These are phyloP conservation scores for Candida sphagnicola DNA, from an alignment of 805 yeast genomes.

Conservation along the genomic window DNA sequence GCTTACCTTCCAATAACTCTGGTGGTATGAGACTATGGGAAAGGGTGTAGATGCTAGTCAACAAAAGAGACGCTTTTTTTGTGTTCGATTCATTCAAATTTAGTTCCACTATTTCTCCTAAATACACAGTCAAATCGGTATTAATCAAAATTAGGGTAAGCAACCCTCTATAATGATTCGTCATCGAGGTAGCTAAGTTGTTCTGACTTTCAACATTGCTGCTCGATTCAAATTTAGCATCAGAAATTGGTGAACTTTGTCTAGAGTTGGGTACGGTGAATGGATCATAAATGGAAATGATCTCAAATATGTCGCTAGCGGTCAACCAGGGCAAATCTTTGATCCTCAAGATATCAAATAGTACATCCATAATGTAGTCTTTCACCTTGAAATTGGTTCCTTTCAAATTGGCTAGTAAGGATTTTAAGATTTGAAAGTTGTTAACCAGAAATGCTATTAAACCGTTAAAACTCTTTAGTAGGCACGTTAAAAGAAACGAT, in stretches of 20 bases:
- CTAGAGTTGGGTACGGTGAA: constrained; percentile 8
- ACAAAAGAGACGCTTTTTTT: constrained; percentile 58
- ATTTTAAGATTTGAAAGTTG: constrained; percentile 50
- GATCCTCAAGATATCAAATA: constrained; percentile 64
- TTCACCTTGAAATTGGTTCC: constrained; percentile 51
- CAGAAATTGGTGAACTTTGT: constrained; percentile 21
- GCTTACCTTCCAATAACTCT: constrained; percentile 26
- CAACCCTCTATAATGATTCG: constrained; percentile 66
- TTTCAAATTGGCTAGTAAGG: constrained; percentile 59
- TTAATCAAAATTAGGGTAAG: constrained; percentile 52
- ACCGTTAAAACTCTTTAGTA: constrained; percentile 77
- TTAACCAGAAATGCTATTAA: constrained; percentile 58
- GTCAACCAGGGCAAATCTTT: constrained; percentile 52
- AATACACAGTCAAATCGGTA: constrained; percentile 44
- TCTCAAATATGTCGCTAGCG: constrained; percentile 18
- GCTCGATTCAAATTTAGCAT: background rate
- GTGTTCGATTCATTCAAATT: constrained; percentile 43
- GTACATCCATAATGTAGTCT: constrained; percentile 63
- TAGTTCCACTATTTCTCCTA: constrained; percentile 40
- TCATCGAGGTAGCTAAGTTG: constrained; percentile 16
- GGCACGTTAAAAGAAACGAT: constrained; percentile 53
- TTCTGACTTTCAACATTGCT: background rate
- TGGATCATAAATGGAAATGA: constrained; percentile 10
- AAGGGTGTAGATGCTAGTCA: constrained; percentile 58
- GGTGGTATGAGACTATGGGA: constrained; percentile 54